Conservation (phyloP, 23 red algal species). For the Cyanidioschyzon merolae region DNA sequence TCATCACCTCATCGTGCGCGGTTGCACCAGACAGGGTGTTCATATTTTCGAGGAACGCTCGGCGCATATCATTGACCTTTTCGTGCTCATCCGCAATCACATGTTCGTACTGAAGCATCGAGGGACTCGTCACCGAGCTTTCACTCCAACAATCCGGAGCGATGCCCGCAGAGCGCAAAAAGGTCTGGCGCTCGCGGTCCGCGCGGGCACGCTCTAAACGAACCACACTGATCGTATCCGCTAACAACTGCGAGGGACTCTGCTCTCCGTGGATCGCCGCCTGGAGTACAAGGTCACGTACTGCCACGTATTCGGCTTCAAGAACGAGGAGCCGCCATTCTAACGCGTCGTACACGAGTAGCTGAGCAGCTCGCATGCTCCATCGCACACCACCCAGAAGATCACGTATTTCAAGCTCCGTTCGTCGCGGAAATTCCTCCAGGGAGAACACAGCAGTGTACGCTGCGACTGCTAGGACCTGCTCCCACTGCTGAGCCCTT, state of each 20-base stretch:
- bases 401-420: slow-evolving; percentile 65
- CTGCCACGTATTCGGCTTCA: neutral
- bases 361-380: slow-evolving; percentile 1
- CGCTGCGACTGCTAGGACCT: slow-evolving; percentile 67
- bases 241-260: neutral
- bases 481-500: slow-evolving; percentile 79
- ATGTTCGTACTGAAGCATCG: neutral
- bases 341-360: neutral
- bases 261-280: slow-evolving; percentile 1
- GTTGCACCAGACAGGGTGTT: neutral
- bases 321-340: slow-evolving; percentile 5
- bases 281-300: slow-evolving; percentile 5
- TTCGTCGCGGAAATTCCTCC: slow-evolving; percentile 87
- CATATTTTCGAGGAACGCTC: neutral
- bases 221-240: neutral
- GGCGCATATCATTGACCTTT: neutral
- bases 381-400: slow-evolving; percentile 38
- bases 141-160: neutral
- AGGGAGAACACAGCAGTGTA: slow-evolving; percentile 73
- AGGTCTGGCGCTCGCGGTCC: neutral
- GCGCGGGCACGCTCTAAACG: neutral
- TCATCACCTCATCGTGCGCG: neutral
- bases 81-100: neutral
- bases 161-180: neutral
- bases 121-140: neutral